These are phyloP conservation scores for Magnaporthiopsis poae DNA, from an alignment of 2,329 filamentous ascomycete genomes.

Conservation along the genomic window DNA sequence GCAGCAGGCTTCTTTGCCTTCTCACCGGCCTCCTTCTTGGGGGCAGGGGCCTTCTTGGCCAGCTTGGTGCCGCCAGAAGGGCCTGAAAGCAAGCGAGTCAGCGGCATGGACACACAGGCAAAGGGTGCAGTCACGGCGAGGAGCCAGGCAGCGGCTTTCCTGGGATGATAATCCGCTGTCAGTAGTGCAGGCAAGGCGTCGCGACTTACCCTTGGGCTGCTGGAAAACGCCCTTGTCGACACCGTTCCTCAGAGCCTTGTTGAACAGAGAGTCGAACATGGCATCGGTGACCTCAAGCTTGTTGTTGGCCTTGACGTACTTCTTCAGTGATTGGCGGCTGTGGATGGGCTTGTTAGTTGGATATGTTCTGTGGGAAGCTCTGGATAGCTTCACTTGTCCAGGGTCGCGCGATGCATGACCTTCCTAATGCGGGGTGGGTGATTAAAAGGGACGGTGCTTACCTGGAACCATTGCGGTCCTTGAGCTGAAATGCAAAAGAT, in stretches of 20 bases:
- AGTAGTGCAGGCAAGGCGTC: not conserved
- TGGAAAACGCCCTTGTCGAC: constrained; percentile 80
- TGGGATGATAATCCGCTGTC: too few relatives aligned
- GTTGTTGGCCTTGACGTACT: constrained; percentile 50
- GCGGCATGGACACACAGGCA: constrained; percentile 11
- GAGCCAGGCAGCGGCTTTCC: too few relatives aligned
- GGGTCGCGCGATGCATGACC: constrained; percentile 9
- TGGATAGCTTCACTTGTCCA: constrained; percentile 12
- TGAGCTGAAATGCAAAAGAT: constrained; percentile 38
- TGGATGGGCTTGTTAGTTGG: constrained; percentile 20
- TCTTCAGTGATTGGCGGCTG: constrained; percentile 52
- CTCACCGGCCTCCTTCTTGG: constrained; percentile 23
- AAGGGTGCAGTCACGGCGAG: not conserved
- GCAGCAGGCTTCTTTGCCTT: constrained; percentile 24
- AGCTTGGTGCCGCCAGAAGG: constrained; percentile 88
- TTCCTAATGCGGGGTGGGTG: constrained; percentile 12
- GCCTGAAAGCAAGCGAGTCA: constrained; percentile 35
- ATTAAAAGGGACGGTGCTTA: constrained; percentile 15
- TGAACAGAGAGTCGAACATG: constrained; percentile 67
- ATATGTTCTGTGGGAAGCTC: constrained; percentile 8
- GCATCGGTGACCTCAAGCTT: constrained; percentile 32
- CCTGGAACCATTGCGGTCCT: constrained; percentile 53
- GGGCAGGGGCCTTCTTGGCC: constrained; percentile 58
- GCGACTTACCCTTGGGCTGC: constrained; percentile 73
- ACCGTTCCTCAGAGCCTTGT: constrained; percentile 71